Evolutionary conservation across 768 basidiomycete species (phyloP).

Genomic region (Termitomyces sp.): DNA sequence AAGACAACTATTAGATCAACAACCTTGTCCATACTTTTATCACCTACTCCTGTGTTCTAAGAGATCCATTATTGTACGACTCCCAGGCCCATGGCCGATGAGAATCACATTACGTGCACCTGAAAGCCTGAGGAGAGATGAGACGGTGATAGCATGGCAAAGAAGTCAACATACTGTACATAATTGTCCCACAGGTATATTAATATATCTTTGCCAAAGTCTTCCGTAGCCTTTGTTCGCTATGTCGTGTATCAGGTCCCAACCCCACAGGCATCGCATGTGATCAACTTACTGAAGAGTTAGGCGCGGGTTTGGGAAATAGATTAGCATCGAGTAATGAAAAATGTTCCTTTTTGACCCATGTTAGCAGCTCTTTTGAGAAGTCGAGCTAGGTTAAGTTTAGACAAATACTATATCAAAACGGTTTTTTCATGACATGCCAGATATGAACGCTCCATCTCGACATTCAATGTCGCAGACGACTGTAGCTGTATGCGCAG

Average conservation of each 20-base stretch:
- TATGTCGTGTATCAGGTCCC: slow-evolving; percentile 11
- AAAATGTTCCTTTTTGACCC: slow-evolving; percentile 64
- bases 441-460: slow-evolving; percentile 79
- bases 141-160: not conserved
- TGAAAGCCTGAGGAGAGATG: slow-evolving; percentile 48
- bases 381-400: slow-evolving; percentile 63
- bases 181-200: slow-evolving; percentile 96
- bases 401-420: not conserved
- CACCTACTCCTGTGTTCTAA: slow-evolving; percentile 62
- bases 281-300: slow-evolving; percentile 23
- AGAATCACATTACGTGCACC: slow-evolving; percentile 69
- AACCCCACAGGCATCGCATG: not conserved
- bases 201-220: slow-evolving; percentile 53
- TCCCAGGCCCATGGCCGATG: slow-evolving; percentile 86
- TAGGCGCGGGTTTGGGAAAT: slow-evolving; percentile 49
- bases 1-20: not conserved
- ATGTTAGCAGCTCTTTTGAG: slow-evolving; percentile 71
- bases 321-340: slow-evolving; percentile 86
- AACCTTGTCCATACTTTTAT: not conserved
- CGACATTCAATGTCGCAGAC: slow-evolving; percentile 62
- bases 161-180: slow-evolving; percentile 58
- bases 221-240: slow-evolving; percentile 36
- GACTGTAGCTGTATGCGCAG: slow-evolving; percentile 79
- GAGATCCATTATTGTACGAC: slow-evolving; percentile 68
- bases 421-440: slow-evolving; percentile 32